phyloP scores from a whole-genome alignment of 306 rosid species.

The Inga oerstediana region DNA sequence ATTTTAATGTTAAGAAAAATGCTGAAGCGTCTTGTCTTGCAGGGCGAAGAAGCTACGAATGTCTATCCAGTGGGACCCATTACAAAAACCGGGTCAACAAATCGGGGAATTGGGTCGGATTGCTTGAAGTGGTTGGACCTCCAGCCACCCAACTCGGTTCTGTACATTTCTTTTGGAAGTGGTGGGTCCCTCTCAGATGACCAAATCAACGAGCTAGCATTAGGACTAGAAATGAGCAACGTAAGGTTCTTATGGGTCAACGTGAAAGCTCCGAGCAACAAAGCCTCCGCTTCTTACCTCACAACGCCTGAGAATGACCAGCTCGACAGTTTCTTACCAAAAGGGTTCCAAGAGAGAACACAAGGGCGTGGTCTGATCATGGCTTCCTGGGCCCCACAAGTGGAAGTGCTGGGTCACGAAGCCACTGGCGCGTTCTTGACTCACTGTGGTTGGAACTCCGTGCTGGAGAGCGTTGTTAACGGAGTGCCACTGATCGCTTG shows the following conservation, averaged over 20 bases:
- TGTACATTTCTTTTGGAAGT: conserved; percentile 48
- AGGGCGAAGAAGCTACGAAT: background rate
- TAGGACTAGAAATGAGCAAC: conserved; percentile 44
- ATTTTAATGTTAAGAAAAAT: no score
- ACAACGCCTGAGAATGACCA: background rate
- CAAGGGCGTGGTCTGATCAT: background rate
- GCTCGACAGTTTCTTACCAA: conserved; percentile 24
- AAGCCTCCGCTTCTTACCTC: conserved; percentile 35
- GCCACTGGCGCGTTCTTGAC: conserved; percentile 36
- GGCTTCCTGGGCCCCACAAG: background rate
- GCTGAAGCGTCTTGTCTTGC: background rate
- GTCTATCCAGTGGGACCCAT: conserved; percentile 44
- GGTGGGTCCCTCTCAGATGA: conserved; percentile 46
- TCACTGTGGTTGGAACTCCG: conserved; percentile 56
- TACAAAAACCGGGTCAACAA: conserved; percentile 9
- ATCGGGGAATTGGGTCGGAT: conserved; percentile 4
- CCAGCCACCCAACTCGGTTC: conserved; percentile 36
- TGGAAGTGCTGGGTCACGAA: conserved; percentile 8
- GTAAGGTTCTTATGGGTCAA: conserved; percentile 43
- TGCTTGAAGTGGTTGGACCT: conserved; percentile 43
- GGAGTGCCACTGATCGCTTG: conserved; percentile 48
- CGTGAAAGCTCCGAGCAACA: conserved; percentile 37
- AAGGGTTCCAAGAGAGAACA: background rate
- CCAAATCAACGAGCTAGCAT: conserved; percentile 43
- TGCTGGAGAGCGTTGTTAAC: conserved; percentile 36